These are phyloP conservation scores for Quercus lobata DNA, from an alignment of 331 rosid species.

Conservation along the genomic window DNA sequence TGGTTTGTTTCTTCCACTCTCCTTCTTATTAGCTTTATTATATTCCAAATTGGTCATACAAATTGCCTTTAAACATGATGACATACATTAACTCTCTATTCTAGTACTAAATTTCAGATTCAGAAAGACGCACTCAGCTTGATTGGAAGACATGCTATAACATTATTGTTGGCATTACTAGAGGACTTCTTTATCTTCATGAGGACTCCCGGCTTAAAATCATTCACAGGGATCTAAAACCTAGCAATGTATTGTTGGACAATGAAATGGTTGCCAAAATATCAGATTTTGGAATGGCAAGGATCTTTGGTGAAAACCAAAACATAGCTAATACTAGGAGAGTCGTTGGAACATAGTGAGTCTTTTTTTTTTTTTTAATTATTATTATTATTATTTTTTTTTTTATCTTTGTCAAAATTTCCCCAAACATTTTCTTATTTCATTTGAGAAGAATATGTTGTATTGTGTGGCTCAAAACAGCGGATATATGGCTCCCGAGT, in stretches of 20 bases:
- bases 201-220: slow-evolving; percentile 36
- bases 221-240: slow-evolving; percentile 38
- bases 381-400: too few relatives aligned
- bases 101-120: slow-evolving; percentile 1
- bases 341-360: slow-evolving; percentile 52
- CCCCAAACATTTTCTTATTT: too few relatives aligned
- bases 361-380: not conserved
- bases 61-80: too few relatives aligned
- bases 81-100: not conserved
- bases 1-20: slow-evolving; percentile 10
- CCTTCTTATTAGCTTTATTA: not conserved
- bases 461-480: slow-evolving; percentile 13
- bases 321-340: slow-evolving; percentile 36
- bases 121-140: slow-evolving; percentile 3
- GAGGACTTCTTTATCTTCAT: slow-evolving; percentile 29
- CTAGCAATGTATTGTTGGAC: slow-evolving; percentile 33
- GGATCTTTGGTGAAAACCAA: slow-evolving; percentile 41
- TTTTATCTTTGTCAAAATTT: not conserved
- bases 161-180: slow-evolving; percentile 21
- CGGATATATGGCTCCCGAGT: slow-evolving; percentile 76
- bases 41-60: too few relatives aligned
- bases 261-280: slow-evolving; percentile 33
- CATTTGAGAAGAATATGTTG: not conserved
- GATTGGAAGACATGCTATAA: slow-evolving; percentile 25
- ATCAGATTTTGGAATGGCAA: slow-evolving; percentile 56